Evolutionary conservation across 2,329 filamentous ascomycete genomes (phyloP).

Genomic region (Graphium sp.): DNA sequence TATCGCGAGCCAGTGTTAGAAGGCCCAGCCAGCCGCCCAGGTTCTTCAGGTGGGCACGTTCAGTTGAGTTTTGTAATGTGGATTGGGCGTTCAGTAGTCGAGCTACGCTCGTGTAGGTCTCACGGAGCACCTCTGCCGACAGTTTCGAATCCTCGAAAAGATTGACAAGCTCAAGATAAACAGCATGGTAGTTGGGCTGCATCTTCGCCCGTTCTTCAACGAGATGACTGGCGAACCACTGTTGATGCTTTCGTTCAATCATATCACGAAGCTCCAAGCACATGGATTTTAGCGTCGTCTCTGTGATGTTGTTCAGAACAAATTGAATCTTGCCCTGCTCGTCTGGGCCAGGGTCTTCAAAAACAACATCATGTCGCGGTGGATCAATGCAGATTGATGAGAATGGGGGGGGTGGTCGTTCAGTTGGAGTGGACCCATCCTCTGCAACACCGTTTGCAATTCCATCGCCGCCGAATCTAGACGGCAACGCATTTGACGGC

Average conservation of each 20-base stretch:
- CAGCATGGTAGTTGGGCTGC: slow-evolving; percentile 88
- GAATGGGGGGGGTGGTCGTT: slow-evolving; percentile 56
- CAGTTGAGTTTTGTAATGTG: slow-evolving; percentile 68
- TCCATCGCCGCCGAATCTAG: slow-evolving; percentile 32
- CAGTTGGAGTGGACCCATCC: slow-evolving; percentile 14
- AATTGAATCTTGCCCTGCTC: slow-evolving; percentile 90
- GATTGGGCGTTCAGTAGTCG: slow-evolving; percentile 81
- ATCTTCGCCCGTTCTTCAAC: slow-evolving; percentile 94
- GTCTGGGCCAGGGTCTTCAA: slow-evolving; percentile 70
- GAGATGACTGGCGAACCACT: slow-evolving; percentile 92
- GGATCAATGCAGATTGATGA: slow-evolving; percentile 62
- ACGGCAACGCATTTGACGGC: no score
- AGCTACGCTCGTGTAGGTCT: slow-evolving; percentile 77
- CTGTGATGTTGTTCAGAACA: slow-evolving; percentile 89
- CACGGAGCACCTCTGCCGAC: slow-evolving; percentile 78
- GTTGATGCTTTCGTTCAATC: slow-evolving; percentile 66
- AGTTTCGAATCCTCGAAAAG: slow-evolving; percentile 64
- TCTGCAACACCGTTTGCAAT: slow-evolving; percentile 1
- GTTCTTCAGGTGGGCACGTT: slow-evolving; percentile 82
- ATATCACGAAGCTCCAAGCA: slow-evolving; percentile 65
- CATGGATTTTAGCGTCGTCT: slow-evolving; percentile 73
- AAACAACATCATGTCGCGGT: slow-evolving; percentile 42
- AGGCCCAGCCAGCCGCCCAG: slow-evolving; percentile 87
- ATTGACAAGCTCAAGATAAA: slow-evolving; percentile 81
- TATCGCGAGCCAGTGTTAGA: slow-evolving; percentile 80